Base-by-base conservation (phyloP, 345 rosid genomes). In the Hibiscus trionum region DNA sequence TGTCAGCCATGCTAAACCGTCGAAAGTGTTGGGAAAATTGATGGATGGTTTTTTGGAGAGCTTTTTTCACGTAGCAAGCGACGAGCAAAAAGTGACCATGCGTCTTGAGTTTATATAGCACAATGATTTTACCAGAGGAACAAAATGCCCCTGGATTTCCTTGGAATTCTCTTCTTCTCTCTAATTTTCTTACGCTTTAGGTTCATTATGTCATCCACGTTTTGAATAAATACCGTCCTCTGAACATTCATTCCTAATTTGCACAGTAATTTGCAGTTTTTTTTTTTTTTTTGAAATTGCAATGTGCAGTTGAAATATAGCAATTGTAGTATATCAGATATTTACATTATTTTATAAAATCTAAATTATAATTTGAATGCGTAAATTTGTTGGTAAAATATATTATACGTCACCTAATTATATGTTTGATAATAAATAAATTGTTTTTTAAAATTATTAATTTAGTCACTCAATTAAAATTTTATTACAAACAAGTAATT, bases 1-100 rank as follows among this genome's bases (percentile, higher is more conserved):
- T 85, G 33, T 83, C 77, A 10, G 86, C 84, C 95, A 91, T 91
- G 72, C 27, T 72, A 71, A 42, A 27, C 27, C 33, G 33, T 31
- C 33, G 63, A 66, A 69, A 16, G 71, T 5, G 15, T 9, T 66
- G 33, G 75, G 44, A 27, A 37, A 3, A 53, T 39, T 24, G 59
- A 33, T 65, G 33, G 72, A 33, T 3, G 35, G 47, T 56, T 15
- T 56, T 15, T 44, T 1, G 15, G 61, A 35, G 75, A 61, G 69
- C 50, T 27, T 63, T 71, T 71, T 78, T 31, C 70, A 60, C 73
- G 75, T 52, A 53, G 24, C 39, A 65, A 44, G 69, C 55, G 46
- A 21, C 33, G 2, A 44, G 7, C 1, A 44, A 70, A 33, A 16
- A 49, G 24, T 21, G 24, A 21, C 1, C 24, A 21, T 21, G 24